phyloP scores from a whole-genome alignment of 2,329 filamentous ascomycete genomes.

The Neocatenulostroma microsporum region DNA sequence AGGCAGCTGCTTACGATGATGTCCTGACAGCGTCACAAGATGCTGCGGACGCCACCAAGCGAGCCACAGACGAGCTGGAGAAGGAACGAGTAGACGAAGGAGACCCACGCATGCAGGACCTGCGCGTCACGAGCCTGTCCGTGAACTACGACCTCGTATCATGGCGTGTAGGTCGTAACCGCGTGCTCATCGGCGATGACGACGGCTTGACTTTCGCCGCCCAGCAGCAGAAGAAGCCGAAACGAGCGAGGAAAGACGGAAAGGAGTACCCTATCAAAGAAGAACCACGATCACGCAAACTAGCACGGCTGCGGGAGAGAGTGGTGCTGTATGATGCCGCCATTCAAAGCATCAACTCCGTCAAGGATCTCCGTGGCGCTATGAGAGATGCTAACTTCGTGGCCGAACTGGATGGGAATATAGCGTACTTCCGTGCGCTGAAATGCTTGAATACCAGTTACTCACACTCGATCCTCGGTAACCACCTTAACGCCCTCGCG shows the following conservation, averaged over 20 bases:
- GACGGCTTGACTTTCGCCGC: constrained; percentile 61
- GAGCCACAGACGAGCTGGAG: constrained; percentile 81
- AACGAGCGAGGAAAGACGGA: constrained; percentile 42
- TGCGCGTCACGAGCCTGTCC: constrained; percentile 86
- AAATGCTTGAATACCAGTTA: constrained; percentile 83
- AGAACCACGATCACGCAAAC: constrained; percentile 64
- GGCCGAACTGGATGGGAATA: constrained; percentile 67
- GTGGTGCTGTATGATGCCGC: constrained; percentile 86
- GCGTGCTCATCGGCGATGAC: constrained; percentile 72
- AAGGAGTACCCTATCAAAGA: constrained; percentile 45
- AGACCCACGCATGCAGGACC: constrained; percentile 79
- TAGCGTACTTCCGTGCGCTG: constrained; percentile 77
- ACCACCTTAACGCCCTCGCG: constrained; percentile 72
- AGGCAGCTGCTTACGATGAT: constrained; percentile 81
- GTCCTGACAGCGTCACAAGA: constrained; percentile 88
- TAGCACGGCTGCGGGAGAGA: constrained; percentile 75
- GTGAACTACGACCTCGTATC: constrained; percentile 91
- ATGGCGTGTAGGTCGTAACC: constrained; percentile 89
- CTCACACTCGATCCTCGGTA: constrained; percentile 68
- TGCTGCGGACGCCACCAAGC: constrained; percentile 85
- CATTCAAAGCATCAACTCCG: constrained; percentile 80
- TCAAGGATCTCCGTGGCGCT: constrained; percentile 83
- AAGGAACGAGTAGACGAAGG: constrained; percentile 76
- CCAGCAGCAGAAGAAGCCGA: constrained; percentile 49
- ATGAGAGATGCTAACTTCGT: constrained; percentile 73